Evolutionary conservation across 352 stramenopile species (phyloP).

Genomic region (Globisporangium polare): DNA sequence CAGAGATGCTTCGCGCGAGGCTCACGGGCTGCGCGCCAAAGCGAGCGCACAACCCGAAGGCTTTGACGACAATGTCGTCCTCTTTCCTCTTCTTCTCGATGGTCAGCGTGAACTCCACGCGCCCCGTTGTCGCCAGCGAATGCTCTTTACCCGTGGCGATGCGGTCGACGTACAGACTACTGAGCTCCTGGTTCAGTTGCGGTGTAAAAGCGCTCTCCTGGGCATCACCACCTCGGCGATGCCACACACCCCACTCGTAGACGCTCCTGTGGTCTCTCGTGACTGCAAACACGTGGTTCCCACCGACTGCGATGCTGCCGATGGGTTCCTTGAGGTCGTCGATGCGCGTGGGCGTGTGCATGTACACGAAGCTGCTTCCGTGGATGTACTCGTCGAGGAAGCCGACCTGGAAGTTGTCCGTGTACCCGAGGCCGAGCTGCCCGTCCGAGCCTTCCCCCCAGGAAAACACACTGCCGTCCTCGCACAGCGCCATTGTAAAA

Average conservation of each 20-base stretch:
- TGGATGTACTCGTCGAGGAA: slow-evolving; percentile 69
- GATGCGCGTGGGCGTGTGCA: slow-evolving; percentile 54
- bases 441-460: slow-evolving; percentile 77
- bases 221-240: slow-evolving; percentile 37
- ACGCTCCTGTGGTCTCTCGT: slow-evolving; percentile 38
- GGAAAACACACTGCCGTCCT: slow-evolving; percentile 66
- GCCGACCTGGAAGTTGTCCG: slow-evolving; percentile 58
- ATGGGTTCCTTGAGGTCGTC: slow-evolving; percentile 59
- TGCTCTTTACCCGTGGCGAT: slow-evolving; percentile 61
- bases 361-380: slow-evolving; percentile 73
- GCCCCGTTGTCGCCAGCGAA: slow-evolving; percentile 42
- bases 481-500: slow-evolving; percentile 62
- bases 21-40: slow-evolving; percentile 48
- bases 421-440: slow-evolving; percentile 60
- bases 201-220: slow-evolving; percentile 57
- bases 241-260: slow-evolving; percentile 70
- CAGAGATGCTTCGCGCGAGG: slow-evolving; percentile 36
- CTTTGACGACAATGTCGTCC: slow-evolving; percentile 24
- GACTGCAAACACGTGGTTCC: slow-evolving; percentile 72
- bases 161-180: slow-evolving; percentile 36
- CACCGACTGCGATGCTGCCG: slow-evolving; percentile 42
- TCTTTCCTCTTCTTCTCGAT: slow-evolving; percentile 25
- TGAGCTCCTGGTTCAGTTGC: slow-evolving; percentile 39
- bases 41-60: slow-evolving; percentile 39
- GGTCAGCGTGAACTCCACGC: slow-evolving; percentile 43